These are phyloP conservation scores for Xylaria venustula DNA, from an alignment of 495 filamentous ascomycete genomes.

Conservation along the genomic window DNA sequence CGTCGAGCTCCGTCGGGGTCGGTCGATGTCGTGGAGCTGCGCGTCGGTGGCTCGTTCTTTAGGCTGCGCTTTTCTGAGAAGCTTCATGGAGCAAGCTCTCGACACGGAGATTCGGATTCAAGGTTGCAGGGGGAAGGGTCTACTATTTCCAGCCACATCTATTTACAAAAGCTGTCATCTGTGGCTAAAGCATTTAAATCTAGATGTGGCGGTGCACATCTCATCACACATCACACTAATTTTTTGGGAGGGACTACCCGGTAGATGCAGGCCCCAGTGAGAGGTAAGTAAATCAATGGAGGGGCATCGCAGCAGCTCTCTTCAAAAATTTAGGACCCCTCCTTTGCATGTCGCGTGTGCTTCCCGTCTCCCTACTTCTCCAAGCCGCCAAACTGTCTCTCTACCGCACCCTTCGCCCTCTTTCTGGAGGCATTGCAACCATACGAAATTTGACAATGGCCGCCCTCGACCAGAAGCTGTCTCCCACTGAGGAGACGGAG, in stretches of 20 bases:
- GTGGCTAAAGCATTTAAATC: not conserved
- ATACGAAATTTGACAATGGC: slow-evolving; percentile 44
- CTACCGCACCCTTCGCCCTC: slow-evolving; percentile 40
- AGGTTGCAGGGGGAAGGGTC: not conserved
- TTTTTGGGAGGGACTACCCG: not conserved
- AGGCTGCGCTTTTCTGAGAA: slow-evolving; percentile 25
- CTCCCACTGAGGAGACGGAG: slow-evolving; percentile 74
- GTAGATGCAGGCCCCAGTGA: not conserved
- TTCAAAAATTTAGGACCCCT: slow-evolving; percentile 7
- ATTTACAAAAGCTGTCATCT: not conserved
- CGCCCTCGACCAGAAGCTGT: slow-evolving; percentile 72
- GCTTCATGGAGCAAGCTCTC: slow-evolving; percentile 13
- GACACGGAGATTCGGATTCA: not conserved
- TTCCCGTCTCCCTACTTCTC: not conserved
- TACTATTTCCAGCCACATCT: not conserved
- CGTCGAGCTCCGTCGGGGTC: slow-evolving; percentile 10
- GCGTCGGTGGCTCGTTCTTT: slow-evolving; percentile 4
- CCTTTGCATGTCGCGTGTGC: not conserved
- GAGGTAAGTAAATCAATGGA: slow-evolving; percentile 1
- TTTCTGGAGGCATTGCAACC: slow-evolving; percentile 41
- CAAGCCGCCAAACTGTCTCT: slow-evolving; percentile 49
- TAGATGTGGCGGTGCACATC: not conserved
- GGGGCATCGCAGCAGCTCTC: slow-evolving; percentile 1
- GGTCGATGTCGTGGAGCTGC: slow-evolving; percentile 4
- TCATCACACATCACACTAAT: too few relatives aligned